Percentiles rank a stretch among this genome's conserved stretches.
Conservation (phyloP, 2,329 filamentous ascomycete species). For the Colletotrichum costaricense region DNA sequence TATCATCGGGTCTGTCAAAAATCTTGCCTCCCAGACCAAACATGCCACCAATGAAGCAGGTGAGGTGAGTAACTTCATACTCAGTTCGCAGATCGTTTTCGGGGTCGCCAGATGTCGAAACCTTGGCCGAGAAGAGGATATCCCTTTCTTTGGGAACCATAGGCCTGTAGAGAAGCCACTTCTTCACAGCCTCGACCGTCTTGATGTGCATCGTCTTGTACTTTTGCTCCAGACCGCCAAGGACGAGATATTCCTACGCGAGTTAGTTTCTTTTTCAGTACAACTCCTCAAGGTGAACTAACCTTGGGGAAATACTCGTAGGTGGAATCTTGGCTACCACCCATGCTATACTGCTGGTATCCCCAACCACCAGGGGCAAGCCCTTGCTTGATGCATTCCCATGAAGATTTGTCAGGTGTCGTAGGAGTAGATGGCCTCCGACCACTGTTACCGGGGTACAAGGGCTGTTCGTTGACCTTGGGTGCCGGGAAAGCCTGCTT, state of each 20-base stretch:
- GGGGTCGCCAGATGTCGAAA: slow-evolving; percentile 58
- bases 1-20: slow-evolving; percentile 67
- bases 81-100: slow-evolving; percentile 55
- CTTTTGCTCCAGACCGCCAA: slow-evolving; percentile 79
- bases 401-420: slow-evolving; percentile 23
- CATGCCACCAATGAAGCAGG: slow-evolving; percentile 79
- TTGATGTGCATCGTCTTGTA: slow-evolving; percentile 80
- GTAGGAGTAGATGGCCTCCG: slow-evolving; percentile 21
- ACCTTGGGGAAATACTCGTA: slow-evolving; percentile 77
- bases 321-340: slow-evolving; percentile 75
- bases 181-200: slow-evolving; percentile 74
- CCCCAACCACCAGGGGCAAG: slow-evolving; percentile 61
- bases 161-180: slow-evolving; percentile 82
- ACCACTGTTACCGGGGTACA: slow-evolving; percentile 16
- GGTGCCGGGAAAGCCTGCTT: slow-evolving; percentile 12
- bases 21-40: slow-evolving; percentile 73
- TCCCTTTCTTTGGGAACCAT: slow-evolving; percentile 75
- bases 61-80: slow-evolving; percentile 73
- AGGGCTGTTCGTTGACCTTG: slow-evolving; percentile 21
- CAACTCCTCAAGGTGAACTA: neutral
- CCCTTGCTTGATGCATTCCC: slow-evolving; percentile 67
- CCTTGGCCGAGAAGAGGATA: slow-evolving; percentile 78
- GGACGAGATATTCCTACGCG: slow-evolving; percentile 74
- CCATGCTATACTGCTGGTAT: slow-evolving; percentile 67
- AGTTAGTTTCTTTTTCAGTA: slow-evolving; percentile 35